Base-by-base conservation (phyloP, 2,329 filamentous ascomycete genomes). In the Aureobasidium sp. region DNA sequence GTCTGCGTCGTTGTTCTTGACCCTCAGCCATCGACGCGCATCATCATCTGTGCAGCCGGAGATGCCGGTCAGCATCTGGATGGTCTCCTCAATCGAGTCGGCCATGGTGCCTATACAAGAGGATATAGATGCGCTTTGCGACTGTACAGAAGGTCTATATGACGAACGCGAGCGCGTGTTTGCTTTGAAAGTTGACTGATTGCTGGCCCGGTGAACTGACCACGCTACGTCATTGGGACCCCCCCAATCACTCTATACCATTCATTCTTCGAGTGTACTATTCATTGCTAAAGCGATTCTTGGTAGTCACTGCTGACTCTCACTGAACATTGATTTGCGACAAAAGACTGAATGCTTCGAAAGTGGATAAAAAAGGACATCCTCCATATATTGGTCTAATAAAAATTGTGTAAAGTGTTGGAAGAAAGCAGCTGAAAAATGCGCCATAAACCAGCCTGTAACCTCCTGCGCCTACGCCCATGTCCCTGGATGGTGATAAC, bases 21-120 rank as follows among this genome's bases (percentile, higher is more conserved):
- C 71, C 65, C 68, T 70, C 14, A 74, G 62, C 65, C 69, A 73
- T 42, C 69, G 62, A 17, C 64, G 62, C 5, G 71, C 71, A 11
- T 63, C 67, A 1, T 64, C 62, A 39, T 29, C 51, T 45, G 64
- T 62, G 48, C 66, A 66, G 5, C 49, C 64, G 3, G 65, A 65
- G 44, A 74, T 60, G 3, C 49, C 63, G 27, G 66, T 63, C 8
- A 74, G 52, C 57, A 61, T 49, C 14, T 62, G 56, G 36, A 74
- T 64, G 15, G 69, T 61, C 5, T 68, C 67, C 20, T 67, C 57
- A 36, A 56, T 64, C 6, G 70, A 68, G 58, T 72, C 68, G 34
- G 65, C 63, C 37, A 60, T 60, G 34, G 22, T 22, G 36, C 5
- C 11, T 39, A 9, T 11, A 15, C 14, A 20, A 14, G 22, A 48